Evolutionary conservation across 2,329 filamentous ascomycete genomes (phyloP).

Genomic region (Didymella glomerata): DNA sequence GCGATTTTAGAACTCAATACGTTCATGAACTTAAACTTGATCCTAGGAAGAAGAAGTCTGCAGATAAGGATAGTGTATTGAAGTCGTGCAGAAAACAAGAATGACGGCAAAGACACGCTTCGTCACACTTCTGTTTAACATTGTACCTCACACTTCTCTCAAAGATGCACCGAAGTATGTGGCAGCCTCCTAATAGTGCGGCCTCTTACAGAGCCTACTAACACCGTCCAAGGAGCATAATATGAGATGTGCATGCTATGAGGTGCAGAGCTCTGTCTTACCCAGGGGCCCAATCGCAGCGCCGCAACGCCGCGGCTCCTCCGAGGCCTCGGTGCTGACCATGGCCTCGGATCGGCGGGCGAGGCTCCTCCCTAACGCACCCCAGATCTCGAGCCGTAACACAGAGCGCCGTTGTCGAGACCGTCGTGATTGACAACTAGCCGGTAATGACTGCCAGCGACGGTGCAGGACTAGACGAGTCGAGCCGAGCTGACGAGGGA

Average conservation of each 20-base stretch:
- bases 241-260: background rate
- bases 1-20: background rate
- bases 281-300: constrained; percentile 32
- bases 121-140: background rate
- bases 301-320: constrained; percentile 38
- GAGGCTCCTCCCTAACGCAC: constrained; percentile 10
- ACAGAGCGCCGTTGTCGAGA: constrained; percentile 8
- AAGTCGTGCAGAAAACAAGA: background rate
- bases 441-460: constrained; percentile 2
- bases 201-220: background rate
- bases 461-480: constrained; percentile 11
- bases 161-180: background rate
- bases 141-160: background rate
- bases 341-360: constrained; percentile 17
- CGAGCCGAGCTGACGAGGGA: constrained; percentile 12
- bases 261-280: constrained; percentile 17
- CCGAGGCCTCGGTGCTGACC: constrained; percentile 27
- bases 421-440: constrained; percentile 1
- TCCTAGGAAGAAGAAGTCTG: background rate
- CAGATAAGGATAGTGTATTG: background rate
- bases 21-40: background rate
- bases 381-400: constrained; percentile 4
- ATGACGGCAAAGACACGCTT: background rate
- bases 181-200: background rate
- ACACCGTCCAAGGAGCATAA: background rate